phyloP scores from a whole-genome alignment of 805 yeast species.

The Sugiyamaella lignohabitans region DNA sequence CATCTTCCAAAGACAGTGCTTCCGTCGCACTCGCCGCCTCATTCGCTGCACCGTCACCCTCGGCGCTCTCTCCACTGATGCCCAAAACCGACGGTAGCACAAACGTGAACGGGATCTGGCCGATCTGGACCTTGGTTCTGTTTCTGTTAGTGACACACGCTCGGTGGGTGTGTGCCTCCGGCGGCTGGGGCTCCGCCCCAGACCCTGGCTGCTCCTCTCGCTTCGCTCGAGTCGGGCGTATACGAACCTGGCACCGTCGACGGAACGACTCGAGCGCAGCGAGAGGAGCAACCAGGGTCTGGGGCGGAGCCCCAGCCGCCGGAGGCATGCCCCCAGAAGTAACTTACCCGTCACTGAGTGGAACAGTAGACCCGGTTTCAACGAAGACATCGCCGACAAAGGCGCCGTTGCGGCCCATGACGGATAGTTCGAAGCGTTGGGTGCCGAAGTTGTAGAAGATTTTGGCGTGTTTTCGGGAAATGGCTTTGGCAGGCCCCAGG shows the following conservation, averaged over 20 bases:
- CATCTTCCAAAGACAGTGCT: slow-evolving; percentile 4
- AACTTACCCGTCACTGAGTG: slow-evolving; percentile 51
- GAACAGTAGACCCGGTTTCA: slow-evolving; percentile 87
- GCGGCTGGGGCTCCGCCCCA: neutral
- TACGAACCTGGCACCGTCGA: no score
- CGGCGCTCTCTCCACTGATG: neutral
- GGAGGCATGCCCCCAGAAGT: neutral
- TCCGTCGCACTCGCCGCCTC: slow-evolving; percentile 7
- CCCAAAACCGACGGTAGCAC: slow-evolving; percentile 61
- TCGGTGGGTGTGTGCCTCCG: neutral
- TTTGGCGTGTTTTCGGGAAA: slow-evolving; percentile 89
- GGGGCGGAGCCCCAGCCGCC: neutral
- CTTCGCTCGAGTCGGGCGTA: no score
- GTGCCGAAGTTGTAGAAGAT: slow-evolving; percentile 95
- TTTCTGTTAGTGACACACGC: no score
- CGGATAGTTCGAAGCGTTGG: slow-evolving; percentile 85
- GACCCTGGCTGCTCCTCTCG: neutral
- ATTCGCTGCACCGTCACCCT: slow-evolving; percentile 3
- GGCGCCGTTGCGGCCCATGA: slow-evolving; percentile 93
- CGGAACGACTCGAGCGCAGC: no score
- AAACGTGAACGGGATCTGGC: slow-evolving; percentile 83
- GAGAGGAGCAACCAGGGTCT: neutral
- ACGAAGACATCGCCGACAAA: slow-evolving; percentile 88
- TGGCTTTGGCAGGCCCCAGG: slow-evolving; percentile 85
- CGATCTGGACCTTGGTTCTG: slow-evolving; percentile 67